Conservation (phyloP, 2,329 filamentous ascomycete species). For the Trichophyton verrucosum region DNA sequence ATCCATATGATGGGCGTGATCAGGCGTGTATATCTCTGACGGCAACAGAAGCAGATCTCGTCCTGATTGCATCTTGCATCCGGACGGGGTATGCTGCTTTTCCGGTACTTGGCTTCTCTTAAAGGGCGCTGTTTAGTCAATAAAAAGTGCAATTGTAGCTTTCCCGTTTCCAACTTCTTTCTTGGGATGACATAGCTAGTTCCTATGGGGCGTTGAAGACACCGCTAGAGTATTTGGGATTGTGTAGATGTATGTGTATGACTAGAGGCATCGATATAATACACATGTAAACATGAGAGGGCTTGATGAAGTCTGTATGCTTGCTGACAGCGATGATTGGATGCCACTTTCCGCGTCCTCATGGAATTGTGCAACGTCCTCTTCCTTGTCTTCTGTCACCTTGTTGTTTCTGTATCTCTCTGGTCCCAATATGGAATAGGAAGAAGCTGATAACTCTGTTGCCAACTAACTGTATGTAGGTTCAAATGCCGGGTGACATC, state of each 20-base stretch:
- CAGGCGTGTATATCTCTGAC: neutral
- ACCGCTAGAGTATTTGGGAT: neutral
- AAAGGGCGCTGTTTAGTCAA: neutral
- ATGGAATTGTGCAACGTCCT: neutral
- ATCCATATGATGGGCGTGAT: neutral
- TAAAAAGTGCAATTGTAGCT: neutral
- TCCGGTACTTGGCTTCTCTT: neutral
- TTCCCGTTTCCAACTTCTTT: neutral
- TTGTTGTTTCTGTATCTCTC: neutral
- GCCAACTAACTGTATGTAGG: neutral
- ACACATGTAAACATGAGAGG: neutral
- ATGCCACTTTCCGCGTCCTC: neutral
- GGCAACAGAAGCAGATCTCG: neutral
- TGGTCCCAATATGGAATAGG: neutral
- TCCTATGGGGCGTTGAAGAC: neutral
- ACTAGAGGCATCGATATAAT: too few species aligned
- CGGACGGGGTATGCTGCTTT: neutral
- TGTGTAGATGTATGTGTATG: neutral
- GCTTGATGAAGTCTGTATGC: neutral
- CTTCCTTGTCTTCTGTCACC: neutral
- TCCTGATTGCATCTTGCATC: neutral
- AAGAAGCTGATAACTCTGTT: neutral
- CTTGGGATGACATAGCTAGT: neutral
- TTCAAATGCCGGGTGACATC: neutral
- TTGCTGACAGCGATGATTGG: neutral